A percentile compares a stretch with the other conserved stretches of the same genome.
phyloP scores from a whole-genome alignment of 2,329 filamentous ascomycete species.

The Boeremia lycopersici region DNA sequence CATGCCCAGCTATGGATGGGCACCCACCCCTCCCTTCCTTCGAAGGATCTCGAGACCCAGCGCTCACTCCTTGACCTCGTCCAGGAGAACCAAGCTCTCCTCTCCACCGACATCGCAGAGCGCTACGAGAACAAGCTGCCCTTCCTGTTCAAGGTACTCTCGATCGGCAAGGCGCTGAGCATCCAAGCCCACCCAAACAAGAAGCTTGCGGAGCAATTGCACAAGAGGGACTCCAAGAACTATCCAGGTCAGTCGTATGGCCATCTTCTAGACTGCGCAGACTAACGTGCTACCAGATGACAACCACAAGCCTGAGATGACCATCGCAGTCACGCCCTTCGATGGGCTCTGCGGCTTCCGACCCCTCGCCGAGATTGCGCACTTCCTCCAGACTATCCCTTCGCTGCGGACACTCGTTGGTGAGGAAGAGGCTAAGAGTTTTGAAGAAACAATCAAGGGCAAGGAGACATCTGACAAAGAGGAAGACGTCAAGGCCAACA shows the following conservation, averaged over 20 bases:
- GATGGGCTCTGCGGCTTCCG: constrained; percentile 96
- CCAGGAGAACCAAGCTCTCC: constrained; percentile 81
- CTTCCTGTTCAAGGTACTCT: constrained; percentile 97
- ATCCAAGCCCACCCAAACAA: constrained; percentile 98
- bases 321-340: constrained; percentile 94
- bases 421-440: constrained; percentile 54
- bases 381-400: constrained; percentile 75
- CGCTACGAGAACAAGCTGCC: constrained; percentile 84
- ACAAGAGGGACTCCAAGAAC: constrained; percentile 85
- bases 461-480: constrained; percentile 57
- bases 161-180: constrained; percentile 91
- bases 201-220: constrained; percentile 86
- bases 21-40: constrained; percentile 94
- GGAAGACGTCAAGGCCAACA: constrained; percentile 63
- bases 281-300: constrained; percentile 63
- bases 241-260: constrained; percentile 67
- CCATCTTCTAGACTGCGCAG: not conserved
- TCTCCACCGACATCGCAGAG: constrained; percentile 73
- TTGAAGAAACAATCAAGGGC: constrained; percentile 57
- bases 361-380: constrained; percentile 81
- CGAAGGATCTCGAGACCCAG: constrained; percentile 83
- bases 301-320: constrained; percentile 99
- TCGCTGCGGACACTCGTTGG: constrained; percentile 55
- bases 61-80: constrained; percentile 87
- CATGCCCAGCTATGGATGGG: constrained; percentile 92